Percentiles rank a stretch among this genome's conserved stretches.
phyloP scores from a whole-genome alignment of 257 asterid species.

The Plantago elongata region DNA sequence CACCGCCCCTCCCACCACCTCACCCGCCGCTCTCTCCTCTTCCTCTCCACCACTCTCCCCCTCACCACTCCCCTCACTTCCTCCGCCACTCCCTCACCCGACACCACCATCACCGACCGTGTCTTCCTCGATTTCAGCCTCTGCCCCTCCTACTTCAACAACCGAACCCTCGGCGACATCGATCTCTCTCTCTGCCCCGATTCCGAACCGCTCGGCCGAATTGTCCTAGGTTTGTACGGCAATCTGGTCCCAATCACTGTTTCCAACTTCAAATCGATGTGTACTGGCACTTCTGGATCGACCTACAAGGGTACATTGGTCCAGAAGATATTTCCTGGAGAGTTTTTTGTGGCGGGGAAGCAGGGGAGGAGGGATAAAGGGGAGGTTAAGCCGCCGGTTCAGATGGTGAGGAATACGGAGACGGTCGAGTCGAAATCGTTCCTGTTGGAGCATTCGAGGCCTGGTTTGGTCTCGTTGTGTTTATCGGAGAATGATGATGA shows the following conservation, averaged over 20 bases:
- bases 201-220: constrained; percentile 61
- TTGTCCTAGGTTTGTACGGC: constrained; percentile 78
- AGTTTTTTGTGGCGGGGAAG: constrained; percentile 70
- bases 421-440: constrained; percentile 63
- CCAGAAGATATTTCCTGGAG: constrained; percentile 73
- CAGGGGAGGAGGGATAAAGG: constrained; percentile 87
- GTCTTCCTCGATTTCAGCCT: constrained; percentile 74
- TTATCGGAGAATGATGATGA: constrained; percentile 86
- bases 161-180: constrained; percentile 64
- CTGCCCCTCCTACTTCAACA: constrained; percentile 76
- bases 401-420: constrained; percentile 56
- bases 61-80: constrained; percentile 29
- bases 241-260: constrained; percentile 76
- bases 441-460: constrained; percentile 57
- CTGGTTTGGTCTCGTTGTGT: constrained; percentile 71
- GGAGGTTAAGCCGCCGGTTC: constrained; percentile 60
- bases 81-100: constrained; percentile 40
- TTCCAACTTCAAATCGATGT: constrained; percentile 80
- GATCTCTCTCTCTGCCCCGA: constrained; percentile 67
- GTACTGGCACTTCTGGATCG: constrained; percentile 67
- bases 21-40: constrained; percentile 60
- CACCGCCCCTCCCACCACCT: constrained; percentile 25
- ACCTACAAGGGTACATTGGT: constrained; percentile 73
- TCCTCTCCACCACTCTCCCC: constrained; percentile 52
- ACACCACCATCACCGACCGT: constrained; percentile 80